Evolutionary conservation across 2,329 filamentous ascomycete species (phyloP).

Genomic region (Immersiporthe knoxdaviesiana): DNA sequence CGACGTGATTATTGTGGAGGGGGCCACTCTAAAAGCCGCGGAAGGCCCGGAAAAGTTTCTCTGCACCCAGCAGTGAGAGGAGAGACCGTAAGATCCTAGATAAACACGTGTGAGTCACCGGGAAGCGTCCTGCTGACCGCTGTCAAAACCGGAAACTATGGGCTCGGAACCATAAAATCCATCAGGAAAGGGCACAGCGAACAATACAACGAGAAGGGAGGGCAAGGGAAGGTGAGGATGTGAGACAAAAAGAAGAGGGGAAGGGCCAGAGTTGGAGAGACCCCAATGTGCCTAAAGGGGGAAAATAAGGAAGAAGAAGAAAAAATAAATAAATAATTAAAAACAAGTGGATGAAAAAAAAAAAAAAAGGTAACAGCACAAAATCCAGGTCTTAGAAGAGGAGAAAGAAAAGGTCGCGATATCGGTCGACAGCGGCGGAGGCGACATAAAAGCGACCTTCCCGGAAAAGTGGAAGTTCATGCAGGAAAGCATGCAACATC

Average conservation of each 20-base stretch:
- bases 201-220: not conserved
- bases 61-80: not conserved
- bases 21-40: not conserved
- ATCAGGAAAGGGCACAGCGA: not conserved
- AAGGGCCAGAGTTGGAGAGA: not conserved
- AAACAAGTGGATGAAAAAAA: not conserved
- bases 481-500: not conserved
- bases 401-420: not conserved
- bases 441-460: conserved; percentile 7
- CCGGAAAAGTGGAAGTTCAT: not conserved
- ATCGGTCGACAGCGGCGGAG: conserved; percentile 1
- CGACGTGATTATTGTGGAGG: not conserved
- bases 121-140: not conserved
- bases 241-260: not conserved
- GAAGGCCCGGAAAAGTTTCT: not conserved
- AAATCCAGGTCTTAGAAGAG: not conserved
- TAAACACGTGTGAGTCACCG: not conserved
- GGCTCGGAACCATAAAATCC: not conserved
- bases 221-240: not conserved
- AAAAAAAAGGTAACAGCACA: not conserved
- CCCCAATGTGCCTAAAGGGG: not conserved
- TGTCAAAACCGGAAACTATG: not conserved
- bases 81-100: not conserved
- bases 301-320: not conserved
- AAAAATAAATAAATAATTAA: not conserved